Evolutionary conservation across 202 grass and related monocot genomes (phyloP).

Genomic region (Zizania palustris): DNA sequence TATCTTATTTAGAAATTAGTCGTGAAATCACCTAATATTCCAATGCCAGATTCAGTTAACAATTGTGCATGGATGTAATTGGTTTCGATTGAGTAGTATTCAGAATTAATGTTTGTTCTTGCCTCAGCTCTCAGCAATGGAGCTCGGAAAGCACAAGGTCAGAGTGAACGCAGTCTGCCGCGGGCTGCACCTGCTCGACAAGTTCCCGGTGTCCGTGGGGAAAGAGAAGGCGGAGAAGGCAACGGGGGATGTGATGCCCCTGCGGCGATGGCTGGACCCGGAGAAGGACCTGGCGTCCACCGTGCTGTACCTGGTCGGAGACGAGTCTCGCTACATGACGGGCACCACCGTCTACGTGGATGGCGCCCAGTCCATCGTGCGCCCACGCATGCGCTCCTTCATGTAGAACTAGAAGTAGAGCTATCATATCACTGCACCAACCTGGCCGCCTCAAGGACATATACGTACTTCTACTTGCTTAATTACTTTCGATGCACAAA

Average conservation of each 20-base stretch:
- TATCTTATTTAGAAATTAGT: no score
- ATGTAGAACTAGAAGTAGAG: conserved; percentile 46
- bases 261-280: conserved; percentile 78
- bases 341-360: conserved; percentile 84
- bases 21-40: no score
- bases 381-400: conserved; percentile 84
- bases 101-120: not conserved
- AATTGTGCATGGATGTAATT: no score
- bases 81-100: no score
- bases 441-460: no score
- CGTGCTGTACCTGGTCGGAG: conserved; percentile 72
- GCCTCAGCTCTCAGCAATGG: conserved; percentile 75
- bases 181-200: conserved; percentile 73
- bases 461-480: no score
- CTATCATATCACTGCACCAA: no score
- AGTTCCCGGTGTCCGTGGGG: conserved; percentile 59
- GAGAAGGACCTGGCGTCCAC: conserved; percentile 80
- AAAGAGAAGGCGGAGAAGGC: conserved; percentile 60
- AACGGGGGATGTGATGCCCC: conserved; percentile 58
- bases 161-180: conserved; percentile 77
- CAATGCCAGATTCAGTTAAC: no score
- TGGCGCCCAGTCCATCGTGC: conserved; percentile 80
- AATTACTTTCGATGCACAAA: no score
- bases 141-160: conserved; percentile 93
- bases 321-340: conserved; percentile 90